Conservation (phyloP, 1,284 basidiomycete species). For the Sphaerobolus stellatus region DNA sequence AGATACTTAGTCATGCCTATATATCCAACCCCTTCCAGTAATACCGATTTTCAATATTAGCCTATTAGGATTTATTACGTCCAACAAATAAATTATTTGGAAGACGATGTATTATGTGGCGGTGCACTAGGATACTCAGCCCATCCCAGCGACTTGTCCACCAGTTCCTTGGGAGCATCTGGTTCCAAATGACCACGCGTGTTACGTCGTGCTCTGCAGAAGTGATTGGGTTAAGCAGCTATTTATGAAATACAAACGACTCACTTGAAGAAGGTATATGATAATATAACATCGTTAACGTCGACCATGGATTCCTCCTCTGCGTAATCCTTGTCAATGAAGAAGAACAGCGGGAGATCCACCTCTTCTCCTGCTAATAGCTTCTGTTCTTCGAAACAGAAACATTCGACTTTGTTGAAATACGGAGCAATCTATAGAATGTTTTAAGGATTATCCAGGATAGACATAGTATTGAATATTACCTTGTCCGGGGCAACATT, state of each 20-base stretch:
- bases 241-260: slow-evolving; percentile 23
- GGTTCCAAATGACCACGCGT: slow-evolving; percentile 80
- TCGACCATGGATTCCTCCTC: slow-evolving; percentile 87
- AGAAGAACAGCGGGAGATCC: slow-evolving; percentile 97
- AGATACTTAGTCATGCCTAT: neutral
- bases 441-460: neutral
- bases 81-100: too few relatives aligned
- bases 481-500: slow-evolving; percentile 94
- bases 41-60: too few relatives aligned
- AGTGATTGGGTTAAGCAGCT: slow-evolving; percentile 6
- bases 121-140: slow-evolving; percentile 26
- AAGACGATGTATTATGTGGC: too few relatives aligned
- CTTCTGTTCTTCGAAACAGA: slow-evolving; percentile 99
- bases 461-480: neutral
- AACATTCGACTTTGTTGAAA: slow-evolving; percentile 99
- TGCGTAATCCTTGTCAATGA: slow-evolving; percentile 95
- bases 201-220: slow-evolving; percentile 73
- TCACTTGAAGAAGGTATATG: slow-evolving; percentile 96
- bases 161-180: slow-evolving; percentile 75
- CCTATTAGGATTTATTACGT: too few relatives aligned
- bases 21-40: too few relatives aligned
- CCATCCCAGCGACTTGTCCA: slow-evolving; percentile 76
- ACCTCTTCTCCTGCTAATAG: slow-evolving; percentile 95
- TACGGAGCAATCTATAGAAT: slow-evolving; percentile 85
- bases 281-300: slow-evolving; percentile 89